Evolutionary conservation across 1,284 basidiomycete species (phyloP), one percentile per base, ranked within the genome.

Genomic region (Malassezia globosa): DNA sequence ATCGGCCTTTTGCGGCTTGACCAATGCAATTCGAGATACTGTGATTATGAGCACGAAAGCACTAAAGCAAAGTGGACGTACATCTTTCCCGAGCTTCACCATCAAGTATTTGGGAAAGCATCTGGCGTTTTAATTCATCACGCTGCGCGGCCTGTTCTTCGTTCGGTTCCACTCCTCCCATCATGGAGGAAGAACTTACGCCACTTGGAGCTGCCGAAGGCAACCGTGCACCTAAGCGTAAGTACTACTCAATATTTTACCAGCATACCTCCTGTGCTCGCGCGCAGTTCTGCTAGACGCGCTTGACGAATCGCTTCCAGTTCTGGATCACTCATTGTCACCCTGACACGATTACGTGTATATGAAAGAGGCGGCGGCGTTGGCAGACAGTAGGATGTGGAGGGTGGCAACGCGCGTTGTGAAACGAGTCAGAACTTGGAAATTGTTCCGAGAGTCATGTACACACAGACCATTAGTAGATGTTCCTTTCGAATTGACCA

Each of bases 21-120:
- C 92, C 26, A 97, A 80, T 3, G 84, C 80, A 69, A 97, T 96
- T 38, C 92, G 81, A 3, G 89, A 86, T 54, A 87, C 85, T 87
- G 63, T 11, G 14, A 38, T 22, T 22, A 7, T n/a, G 50, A 27
- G 13, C 11, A 5, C 11, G n/a, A n/a, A n/a, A 23, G 13, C n/a
- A 8, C 11, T 18, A 29, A 21, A 0, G 2, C 27, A n/a, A 2
- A n/a, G 8, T 5, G 14, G 11, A 78, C 88, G 72, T 75, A 96
- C 92, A 76, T 73, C 92, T 78, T 76, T 95, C 92, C 53, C 90
- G 78, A 27, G 92, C 92, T 50, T 81, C 82, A 10, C 80, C 74
- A 62, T 92, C 88, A 34, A 96, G 77, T 53, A 96, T 82, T 4
- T 86, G 85, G n/a, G 83, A 81, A 68, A 96, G 81, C 69, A 94